Evolutionary conservation across 208 protist genomes (phyloP).

Genomic region (Entamoeba histolytica): DNA sequence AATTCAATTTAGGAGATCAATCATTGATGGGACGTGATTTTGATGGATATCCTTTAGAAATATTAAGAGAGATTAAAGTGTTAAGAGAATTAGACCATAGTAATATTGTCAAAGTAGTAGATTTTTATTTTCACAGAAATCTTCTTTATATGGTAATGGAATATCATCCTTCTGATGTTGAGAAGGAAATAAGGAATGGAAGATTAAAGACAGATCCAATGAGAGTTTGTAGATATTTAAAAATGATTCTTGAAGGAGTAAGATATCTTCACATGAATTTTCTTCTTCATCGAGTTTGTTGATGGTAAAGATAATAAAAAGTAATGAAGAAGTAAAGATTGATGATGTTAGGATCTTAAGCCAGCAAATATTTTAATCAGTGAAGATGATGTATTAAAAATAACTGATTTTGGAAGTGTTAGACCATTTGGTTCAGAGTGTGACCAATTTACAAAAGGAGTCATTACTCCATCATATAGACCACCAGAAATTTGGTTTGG

Average conservation of each 20-base stretch:
- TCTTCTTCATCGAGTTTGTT: slow-evolving; percentile 33
- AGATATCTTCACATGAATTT: not conserved
- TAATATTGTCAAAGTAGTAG: slow-evolving; percentile 57
- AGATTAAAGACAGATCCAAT: not conserved
- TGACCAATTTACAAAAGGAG: slow-evolving; percentile 28
- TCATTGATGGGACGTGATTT: slow-evolving; percentile 44
- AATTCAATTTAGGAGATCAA: slow-evolving; percentile 54
- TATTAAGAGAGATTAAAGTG: slow-evolving; percentile 84
- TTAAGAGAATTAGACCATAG: slow-evolving; percentile 77
- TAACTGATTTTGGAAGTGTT: slow-evolving; percentile 25
- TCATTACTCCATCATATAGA: slow-evolving; percentile 93
- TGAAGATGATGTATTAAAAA: not conserved
- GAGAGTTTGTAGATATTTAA: slow-evolving; percentile 35
- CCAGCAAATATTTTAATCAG: slow-evolving; percentile 68
- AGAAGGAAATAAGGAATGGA: not conserved
- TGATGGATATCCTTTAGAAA: slow-evolving; percentile 81
- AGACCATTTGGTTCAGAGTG: slow-evolving; percentile 18
- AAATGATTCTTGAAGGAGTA: slow-evolving; percentile 48
- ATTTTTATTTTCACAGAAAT: slow-evolving; percentile 45
- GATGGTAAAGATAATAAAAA: slow-evolving; percentile 38
- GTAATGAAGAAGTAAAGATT: slow-evolving; percentile 44
- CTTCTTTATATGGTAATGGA: not conserved
- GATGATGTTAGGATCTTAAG: slow-evolving; percentile 59
- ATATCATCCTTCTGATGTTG: not conserved
- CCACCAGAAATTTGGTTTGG: slow-evolving; percentile 95